These are phyloP conservation scores for Urtica urens DNA, from an alignment of 306 rosid genomes.

Conservation along the genomic window DNA sequence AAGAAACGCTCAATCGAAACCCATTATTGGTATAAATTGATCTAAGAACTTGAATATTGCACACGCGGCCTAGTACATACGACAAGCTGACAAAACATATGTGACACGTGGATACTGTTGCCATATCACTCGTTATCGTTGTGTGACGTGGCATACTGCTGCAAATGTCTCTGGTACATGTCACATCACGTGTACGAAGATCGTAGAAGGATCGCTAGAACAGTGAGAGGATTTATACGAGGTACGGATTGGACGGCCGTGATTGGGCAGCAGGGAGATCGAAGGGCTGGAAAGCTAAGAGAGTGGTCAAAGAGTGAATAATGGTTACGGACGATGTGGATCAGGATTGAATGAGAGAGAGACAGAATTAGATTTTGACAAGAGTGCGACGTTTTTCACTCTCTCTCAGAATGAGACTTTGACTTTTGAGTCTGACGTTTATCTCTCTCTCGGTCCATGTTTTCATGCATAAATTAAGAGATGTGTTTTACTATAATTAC, in stretches of 20 bases:
- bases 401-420: background rate
- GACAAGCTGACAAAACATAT: conserved; percentile 1
- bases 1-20: background rate
- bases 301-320: conserved; percentile 27
- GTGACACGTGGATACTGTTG: conserved; percentile 29
- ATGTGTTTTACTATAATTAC: too few species aligned
- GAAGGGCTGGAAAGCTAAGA: conserved; percentile 27
- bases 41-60: conserved; percentile 1
- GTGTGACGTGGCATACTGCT: too few species aligned
- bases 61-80: conserved; percentile 13
- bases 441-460: conserved; percentile 14
- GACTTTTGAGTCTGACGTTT: background rate
- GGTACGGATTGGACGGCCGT: conserved; percentile 15
- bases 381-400: background rate
- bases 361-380: background rate
- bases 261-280: conserved; percentile 1
- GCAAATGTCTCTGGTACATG: too few species aligned
- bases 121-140: conserved; percentile 11
- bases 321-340: conserved; percentile 19
- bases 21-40: background rate
- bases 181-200: too few species aligned
- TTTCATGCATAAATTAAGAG: conserved; percentile 18
- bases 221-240: background rate
- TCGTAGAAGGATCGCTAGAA: background rate
- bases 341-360: conserved; percentile 23